These are phyloP conservation scores for Globisporangium orthogonon DNA, from an alignment of 352 stramenopile species.

Conservation along the genomic window DNA sequence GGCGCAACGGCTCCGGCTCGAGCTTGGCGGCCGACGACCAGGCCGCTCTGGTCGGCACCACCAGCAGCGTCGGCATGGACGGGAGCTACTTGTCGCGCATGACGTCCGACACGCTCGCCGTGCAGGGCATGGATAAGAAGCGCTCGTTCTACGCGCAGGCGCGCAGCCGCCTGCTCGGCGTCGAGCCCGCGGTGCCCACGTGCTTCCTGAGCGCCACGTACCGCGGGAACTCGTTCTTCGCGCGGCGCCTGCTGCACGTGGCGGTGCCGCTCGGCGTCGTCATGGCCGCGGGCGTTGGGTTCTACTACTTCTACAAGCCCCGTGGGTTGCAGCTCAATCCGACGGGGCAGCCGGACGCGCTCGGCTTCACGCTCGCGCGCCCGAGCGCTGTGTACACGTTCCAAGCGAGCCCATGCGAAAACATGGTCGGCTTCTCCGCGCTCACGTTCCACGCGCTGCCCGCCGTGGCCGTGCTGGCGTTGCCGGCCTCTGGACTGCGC, in stretches of 20 bases:
- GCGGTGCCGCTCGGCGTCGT: constrained; percentile 31
- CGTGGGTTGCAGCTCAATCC: constrained; percentile 36
- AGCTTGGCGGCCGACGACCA: constrained; percentile 8
- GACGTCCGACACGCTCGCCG: constrained; percentile 7
- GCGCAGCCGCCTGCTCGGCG: constrained; percentile 25
- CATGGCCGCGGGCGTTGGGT: constrained; percentile 34
- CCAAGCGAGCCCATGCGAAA: constrained; percentile 59
- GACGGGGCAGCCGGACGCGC: constrained; percentile 9
- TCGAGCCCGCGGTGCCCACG: constrained; percentile 43
- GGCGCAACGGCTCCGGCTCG: background rate
- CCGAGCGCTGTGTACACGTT: constrained; percentile 58
- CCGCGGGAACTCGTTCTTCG: constrained; percentile 79
- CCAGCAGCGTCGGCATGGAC: constrained; percentile 2
- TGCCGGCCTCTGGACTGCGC: constrained; percentile 49
- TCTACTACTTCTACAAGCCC: constrained; percentile 74
- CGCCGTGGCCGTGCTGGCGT: constrained; percentile 44
- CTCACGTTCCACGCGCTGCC: constrained; percentile 66
- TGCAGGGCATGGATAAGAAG: constrained; percentile 31
- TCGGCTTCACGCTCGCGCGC: constrained; percentile 47
- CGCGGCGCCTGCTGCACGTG: constrained; percentile 42
- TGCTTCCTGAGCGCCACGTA: constrained; percentile 54
- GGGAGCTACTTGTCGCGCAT: constrained; percentile 5
- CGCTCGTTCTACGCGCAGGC: constrained; percentile 40
- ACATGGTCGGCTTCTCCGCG: constrained; percentile 72
- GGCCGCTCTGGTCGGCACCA: background rate